A percentile compares a stretch with the other conserved stretches of the same genome.
These are phyloP conservation scores for Zizania palustris DNA, from an alignment of 202 grass and related monocot species.

Conservation along the genomic window DNA sequence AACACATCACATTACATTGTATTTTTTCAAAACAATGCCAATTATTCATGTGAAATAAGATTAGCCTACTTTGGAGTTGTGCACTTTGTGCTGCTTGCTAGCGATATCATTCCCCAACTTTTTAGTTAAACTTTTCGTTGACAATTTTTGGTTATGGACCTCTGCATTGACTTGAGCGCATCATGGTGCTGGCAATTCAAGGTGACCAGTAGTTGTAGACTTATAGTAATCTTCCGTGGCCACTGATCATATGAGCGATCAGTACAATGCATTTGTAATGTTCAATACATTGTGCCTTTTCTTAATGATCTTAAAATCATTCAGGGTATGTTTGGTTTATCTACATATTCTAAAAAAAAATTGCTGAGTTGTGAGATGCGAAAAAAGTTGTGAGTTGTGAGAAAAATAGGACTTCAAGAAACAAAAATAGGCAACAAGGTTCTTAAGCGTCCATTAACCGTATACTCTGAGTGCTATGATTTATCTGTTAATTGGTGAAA, in stretches of 20 bases:
- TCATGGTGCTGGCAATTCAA: not conserved
- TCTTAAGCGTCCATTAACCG: too few relatives aligned
- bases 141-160: not conserved
- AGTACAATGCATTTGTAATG: too few relatives aligned
- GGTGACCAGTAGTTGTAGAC: not conserved
- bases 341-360: too few relatives aligned
- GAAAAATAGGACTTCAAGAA: too few relatives aligned
- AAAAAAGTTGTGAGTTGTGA: too few relatives aligned
- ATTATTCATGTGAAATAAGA: slow-evolving; percentile 36
- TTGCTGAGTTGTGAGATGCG: too few relatives aligned
- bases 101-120: not conserved
- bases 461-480: too few relatives aligned
- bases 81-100: slow-evolving; percentile 1
- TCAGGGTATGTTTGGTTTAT: too few relatives aligned
- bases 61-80: slow-evolving; percentile 29
- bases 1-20: slow-evolving; percentile 7
- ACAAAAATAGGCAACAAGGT: too few relatives aligned
- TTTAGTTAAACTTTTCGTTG: not conserved
- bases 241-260: not conserved
- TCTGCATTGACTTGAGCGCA: slow-evolving; percentile 15
- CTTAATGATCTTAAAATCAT: too few relatives aligned
- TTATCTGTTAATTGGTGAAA: too few relatives aligned
- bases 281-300: too few relatives aligned
- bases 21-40: slow-evolving; percentile 30
- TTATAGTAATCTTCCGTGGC: not conserved